Evolutionary conservation across 345 rosid species (phyloP).

Genomic region (Cardiospermum halicacabum): DNA sequence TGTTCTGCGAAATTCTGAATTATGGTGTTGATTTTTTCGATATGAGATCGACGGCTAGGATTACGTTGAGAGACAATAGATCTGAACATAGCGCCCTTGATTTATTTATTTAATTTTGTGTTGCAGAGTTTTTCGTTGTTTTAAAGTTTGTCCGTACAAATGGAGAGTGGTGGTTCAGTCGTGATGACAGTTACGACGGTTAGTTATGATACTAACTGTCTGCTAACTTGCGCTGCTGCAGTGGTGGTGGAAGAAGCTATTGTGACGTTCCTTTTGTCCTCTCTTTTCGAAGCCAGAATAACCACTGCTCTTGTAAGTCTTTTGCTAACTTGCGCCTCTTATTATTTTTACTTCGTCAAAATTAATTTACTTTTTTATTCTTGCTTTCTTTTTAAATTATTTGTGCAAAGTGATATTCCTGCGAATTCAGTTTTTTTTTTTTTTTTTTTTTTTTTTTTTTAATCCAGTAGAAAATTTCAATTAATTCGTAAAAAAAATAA

Average conservation of each 20-base stretch:
- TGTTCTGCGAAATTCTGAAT: not conserved
- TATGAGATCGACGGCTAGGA: conserved; percentile 28
- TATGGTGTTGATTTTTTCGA: not conserved
- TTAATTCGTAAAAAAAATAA: too few relatives aligned
- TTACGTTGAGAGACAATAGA: conserved; percentile 6
- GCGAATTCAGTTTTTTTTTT: too few relatives aligned
- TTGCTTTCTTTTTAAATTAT: too few relatives aligned
- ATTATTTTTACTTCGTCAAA: not conserved
- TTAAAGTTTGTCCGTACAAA: conserved; percentile 16
- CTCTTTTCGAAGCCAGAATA: conserved; percentile 36
- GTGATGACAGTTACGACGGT: conserved; percentile 30
- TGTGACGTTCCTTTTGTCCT: conserved; percentile 31
- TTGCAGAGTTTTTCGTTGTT: conserved; percentile 9
- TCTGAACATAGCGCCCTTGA: conserved; percentile 20
- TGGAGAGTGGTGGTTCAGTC: conserved; percentile 29
- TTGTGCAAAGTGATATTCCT: too few relatives aligned
- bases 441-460: too few relatives aligned
- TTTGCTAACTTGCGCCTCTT: not conserved
- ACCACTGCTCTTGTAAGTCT: conserved; percentile 31
- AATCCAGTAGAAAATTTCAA: too few relatives aligned
- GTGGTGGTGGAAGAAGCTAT: conserved; percentile 40
- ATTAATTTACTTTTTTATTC: too few relatives aligned
- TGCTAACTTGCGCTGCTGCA: conserved; percentile 57
- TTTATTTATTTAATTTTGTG: not conserved
- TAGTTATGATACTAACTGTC: conserved; percentile 11